A percentile compares a stretch with the other conserved stretches of the same genome.
Evolutionary conservation across 108 stramenopile species (phyloP).

Genomic region (Nitzschia sp.): DNA sequence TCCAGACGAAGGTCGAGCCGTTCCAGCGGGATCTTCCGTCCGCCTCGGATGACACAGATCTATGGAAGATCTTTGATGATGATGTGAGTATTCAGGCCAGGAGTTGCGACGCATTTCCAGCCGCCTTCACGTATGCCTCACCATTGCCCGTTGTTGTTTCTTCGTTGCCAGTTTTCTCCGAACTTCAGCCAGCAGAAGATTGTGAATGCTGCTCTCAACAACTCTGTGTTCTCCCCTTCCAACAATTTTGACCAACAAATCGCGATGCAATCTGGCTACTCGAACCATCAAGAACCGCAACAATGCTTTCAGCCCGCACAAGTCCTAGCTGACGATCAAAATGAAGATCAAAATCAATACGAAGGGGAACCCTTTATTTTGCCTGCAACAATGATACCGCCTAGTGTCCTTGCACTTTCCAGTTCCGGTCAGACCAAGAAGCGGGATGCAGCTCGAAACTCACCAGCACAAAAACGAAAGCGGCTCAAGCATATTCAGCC

Average conservation of each 20-base stretch:
- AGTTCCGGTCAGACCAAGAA: not conserved
- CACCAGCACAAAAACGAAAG: not conserved
- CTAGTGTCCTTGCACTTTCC: slow-evolving; percentile 11
- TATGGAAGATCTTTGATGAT: slow-evolving; percentile 18
- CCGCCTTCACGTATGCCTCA: too few relatives aligned
- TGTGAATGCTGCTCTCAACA: not conserved
- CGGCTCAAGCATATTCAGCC: slow-evolving; percentile 7
- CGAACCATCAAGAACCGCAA: too few relatives aligned
- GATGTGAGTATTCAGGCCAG: slow-evolving; percentile 10
- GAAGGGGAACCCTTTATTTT: slow-evolving; percentile 1
- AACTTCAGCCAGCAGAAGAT: too few relatives aligned
- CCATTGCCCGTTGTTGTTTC: too few relatives aligned
- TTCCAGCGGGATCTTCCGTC: not conserved
- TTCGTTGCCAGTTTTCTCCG: too few relatives aligned
- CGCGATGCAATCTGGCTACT: too few relatives aligned
- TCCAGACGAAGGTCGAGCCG: slow-evolving; percentile 5
- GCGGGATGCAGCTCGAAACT: not conserved
- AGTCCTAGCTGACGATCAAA: not conserved
- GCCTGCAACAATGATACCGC: slow-evolving; percentile 24
- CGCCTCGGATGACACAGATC: not conserved
- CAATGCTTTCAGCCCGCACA: too few relatives aligned
- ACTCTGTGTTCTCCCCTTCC: not conserved
- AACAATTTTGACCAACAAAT: not conserved
- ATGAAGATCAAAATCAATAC: not conserved
- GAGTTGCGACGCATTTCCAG: too few relatives aligned